Conservation (phyloP, 2,329 filamentous ascomycete species). For the Fusarium brevicatenulatum region DNA sequence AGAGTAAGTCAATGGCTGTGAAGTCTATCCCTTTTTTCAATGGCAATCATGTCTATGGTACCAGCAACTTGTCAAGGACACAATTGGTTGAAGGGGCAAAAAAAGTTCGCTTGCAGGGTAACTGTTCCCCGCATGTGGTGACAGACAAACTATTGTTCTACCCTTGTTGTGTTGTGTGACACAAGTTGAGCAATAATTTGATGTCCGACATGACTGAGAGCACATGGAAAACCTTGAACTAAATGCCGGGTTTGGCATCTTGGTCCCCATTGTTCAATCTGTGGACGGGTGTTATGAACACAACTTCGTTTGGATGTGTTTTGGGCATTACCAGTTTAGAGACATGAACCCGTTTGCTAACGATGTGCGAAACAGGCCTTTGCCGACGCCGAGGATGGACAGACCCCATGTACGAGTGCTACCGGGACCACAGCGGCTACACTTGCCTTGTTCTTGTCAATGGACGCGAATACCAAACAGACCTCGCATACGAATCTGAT, state of each 20-base stretch:
- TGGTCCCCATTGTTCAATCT: not conserved
- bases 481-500: slow-evolving; percentile 84
- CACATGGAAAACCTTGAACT: not conserved
- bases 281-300: not conserved
- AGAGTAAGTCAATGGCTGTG: slow-evolving; percentile 68
- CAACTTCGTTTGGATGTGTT: not conserved
- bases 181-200: not conserved
- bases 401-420: slow-evolving; percentile 88
- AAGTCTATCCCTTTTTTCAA: slow-evolving; percentile 10
- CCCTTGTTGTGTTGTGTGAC: slow-evolving; percentile 7
- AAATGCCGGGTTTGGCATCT: not conserved
- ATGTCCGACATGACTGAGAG: not conserved
- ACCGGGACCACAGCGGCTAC: slow-evolving; percentile 78
- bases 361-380: slow-evolving; percentile 71
- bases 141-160: slow-evolving; percentile 12
- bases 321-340: not conserved
- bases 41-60: slow-evolving; percentile 30
- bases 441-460: slow-evolving; percentile 94
- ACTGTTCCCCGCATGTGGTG: slow-evolving; percentile 27
- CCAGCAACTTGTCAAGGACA: slow-evolving; percentile 32
- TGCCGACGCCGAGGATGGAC: slow-evolving; percentile 95
- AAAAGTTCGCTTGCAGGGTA: slow-evolving; percentile 12
- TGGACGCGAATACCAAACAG: slow-evolving; percentile 95
- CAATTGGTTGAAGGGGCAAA: not conserved
- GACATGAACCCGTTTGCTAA: slow-evolving; percentile 46